Evolutionary conservation across 2,329 filamentous ascomycete species (phyloP).

Genomic region (Periconia digitata): DNA sequence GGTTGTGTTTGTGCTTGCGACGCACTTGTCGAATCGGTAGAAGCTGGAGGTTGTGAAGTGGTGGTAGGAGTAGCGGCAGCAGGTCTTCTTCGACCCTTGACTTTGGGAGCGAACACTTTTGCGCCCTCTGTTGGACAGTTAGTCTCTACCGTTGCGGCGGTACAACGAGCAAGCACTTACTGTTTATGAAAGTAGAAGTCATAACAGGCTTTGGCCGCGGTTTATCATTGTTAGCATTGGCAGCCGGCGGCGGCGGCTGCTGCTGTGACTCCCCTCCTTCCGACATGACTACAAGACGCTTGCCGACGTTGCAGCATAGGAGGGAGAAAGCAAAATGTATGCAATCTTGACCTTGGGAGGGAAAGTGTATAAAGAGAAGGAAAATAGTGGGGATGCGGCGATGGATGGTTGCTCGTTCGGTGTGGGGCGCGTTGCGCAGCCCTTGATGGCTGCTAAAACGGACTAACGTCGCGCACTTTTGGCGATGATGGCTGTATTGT

Average conservation of each 20-base stretch:
- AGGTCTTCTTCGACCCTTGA: conserved; percentile 49
- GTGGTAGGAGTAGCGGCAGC: conserved; percentile 16
- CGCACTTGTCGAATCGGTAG: conserved; percentile 4
- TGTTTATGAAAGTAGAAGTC: conserved; percentile 36
- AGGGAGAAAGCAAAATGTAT: not conserved
- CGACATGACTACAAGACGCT: conserved; percentile 21
- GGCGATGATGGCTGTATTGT: too few relatives aligned
- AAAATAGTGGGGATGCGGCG: not conserved
- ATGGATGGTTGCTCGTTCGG: too few relatives aligned
- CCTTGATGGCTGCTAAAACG: too few relatives aligned
- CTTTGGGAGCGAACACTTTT: conserved; percentile 50
- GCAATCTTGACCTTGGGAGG: not conserved
- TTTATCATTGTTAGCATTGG: conserved; percentile 17
- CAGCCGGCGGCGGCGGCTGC: conserved; percentile 14
- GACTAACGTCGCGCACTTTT: too few relatives aligned
- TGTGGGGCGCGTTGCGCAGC: too few relatives aligned
- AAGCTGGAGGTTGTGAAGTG: conserved; percentile 1
- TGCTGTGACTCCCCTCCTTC: conserved; percentile 21
- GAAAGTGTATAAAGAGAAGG: not conserved
- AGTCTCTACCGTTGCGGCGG: conserved; percentile 4
- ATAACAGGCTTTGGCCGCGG: conserved; percentile 21
- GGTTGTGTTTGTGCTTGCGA: conserved; percentile 10
- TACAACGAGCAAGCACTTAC: conserved; percentile 13
- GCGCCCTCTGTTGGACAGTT: conserved; percentile 37
- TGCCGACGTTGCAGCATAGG: not conserved